phyloP scores from a whole-genome alignment of 257 asterid genomes.

The Mentha longifolia region DNA sequence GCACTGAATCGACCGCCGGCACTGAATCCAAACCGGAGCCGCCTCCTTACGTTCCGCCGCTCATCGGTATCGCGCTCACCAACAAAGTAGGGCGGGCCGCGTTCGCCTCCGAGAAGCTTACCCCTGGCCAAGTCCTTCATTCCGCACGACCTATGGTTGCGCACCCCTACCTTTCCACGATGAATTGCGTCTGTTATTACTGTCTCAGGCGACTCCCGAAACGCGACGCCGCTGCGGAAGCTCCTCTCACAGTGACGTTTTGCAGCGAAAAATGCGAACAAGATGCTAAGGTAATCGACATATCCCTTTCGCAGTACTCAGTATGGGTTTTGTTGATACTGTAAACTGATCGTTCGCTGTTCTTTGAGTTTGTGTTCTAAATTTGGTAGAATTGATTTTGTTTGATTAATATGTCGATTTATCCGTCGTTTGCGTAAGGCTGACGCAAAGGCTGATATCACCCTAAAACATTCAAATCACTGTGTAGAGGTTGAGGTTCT shows the following conservation, averaged over 20 bases:
- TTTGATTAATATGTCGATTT: not conserved
- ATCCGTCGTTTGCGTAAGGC: not conserved
- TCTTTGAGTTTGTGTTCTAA: not conserved
- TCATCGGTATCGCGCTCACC: constrained; percentile 52
- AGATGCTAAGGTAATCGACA: constrained; percentile 48
- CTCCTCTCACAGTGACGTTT: constrained; percentile 38
- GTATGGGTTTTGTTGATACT: not conserved
- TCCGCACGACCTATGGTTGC: constrained; percentile 61
- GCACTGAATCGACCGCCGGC: constrained; percentile 27
- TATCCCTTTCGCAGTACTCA: not conserved
- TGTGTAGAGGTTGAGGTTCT: not conserved
- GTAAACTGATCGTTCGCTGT: not conserved
- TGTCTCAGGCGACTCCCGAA: constrained; percentile 59
- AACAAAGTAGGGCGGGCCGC: constrained; percentile 69
- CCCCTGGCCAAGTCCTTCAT: constrained; percentile 74
- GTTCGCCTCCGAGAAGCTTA: constrained; percentile 66
- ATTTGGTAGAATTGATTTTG: not conserved
- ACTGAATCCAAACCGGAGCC: constrained; percentile 19
- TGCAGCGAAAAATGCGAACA: constrained; percentile 61
- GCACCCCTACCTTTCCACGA: constrained; percentile 63
- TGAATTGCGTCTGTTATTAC: constrained; percentile 59
- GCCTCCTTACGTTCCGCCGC: constrained; percentile 50
- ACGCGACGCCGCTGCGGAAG: constrained; percentile 15
- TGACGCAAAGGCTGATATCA: too few species aligned
- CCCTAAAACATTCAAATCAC: not conserved